Percentiles rank a stretch among this genome's conserved stretches.
These are phyloP conservation scores for Cunninghamia lanceolata DNA, from an alignment of 75 land plant genomes.

Conservation along the genomic window DNA sequence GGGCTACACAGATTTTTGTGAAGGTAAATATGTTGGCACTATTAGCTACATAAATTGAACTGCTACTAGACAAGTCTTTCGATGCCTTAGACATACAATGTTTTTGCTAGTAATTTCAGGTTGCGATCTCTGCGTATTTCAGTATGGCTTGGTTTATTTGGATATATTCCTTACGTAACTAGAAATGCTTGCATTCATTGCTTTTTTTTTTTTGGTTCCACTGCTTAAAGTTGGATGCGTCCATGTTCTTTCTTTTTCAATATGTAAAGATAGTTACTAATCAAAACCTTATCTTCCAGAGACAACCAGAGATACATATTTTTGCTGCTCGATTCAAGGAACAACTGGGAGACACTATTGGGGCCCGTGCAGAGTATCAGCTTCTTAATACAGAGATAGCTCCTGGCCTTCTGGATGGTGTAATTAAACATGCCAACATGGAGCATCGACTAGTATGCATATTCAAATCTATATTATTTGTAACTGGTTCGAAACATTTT, in stretches of 20 bases:
- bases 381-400: conserved; percentile 65
- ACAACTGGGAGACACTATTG: conserved; percentile 62
- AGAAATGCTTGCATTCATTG: background rate
- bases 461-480: background rate
- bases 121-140: background rate
- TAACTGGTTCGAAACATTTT: background rate
- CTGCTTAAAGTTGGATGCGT: background rate
- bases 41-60: background rate
- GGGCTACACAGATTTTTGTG: conserved; percentile 88
- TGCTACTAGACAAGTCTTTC: background rate
- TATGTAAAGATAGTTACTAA: background rate
- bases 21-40: conserved; percentile 51
- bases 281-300: conserved; percentile 40
- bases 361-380: conserved; percentile 78
- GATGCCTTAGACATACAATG: background rate
- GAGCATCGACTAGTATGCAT: conserved; percentile 66
- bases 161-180: background rate
- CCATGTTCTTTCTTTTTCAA: background rate
- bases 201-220: background rate
- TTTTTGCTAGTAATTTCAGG: background rate
- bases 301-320: conserved; percentile 91
- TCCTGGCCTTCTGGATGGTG: conserved; percentile 84
- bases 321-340: conserved; percentile 93
- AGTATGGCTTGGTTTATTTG: background rate
- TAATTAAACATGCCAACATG: conserved; percentile 92